Evolutionary conservation across 345 rosid genomes (phyloP), one percentile per base, ranked within the genome.

Genomic region (Eucalyptus regnans): DNA sequence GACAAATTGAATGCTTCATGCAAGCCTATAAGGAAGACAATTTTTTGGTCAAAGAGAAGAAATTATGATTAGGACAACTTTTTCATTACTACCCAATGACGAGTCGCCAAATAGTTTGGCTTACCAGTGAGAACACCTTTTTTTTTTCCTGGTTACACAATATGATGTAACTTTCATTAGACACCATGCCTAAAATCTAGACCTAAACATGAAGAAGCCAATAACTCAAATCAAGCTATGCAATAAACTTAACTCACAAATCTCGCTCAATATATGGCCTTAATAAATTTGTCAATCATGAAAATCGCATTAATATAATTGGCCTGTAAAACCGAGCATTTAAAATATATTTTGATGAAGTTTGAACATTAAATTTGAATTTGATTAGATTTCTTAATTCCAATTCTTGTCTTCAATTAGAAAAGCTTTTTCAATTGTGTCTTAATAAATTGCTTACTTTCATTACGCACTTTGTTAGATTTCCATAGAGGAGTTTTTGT

Each of bases 201-300:
- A 17, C 44, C 12, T 33, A 9, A 71, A 71, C 4, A 31, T 9
- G 0, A 52, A 52, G 80, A 68, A 71, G 44, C 25, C 17, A 52
- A 52, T 52, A 52, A 52, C 23, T 52, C 2, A 52, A 18, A 52
- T 52, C 58, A 52, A 52, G 58, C 58, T 52, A 52, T 18, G 20
- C 44, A 33, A 17, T 22, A 33, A 52, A 52, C 58, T 37, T 9
- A 68, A 37, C 27, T 71, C 37, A 18, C 46, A 37, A 71, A 33
- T 23, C 12, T 71, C 2, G 0, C 81, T 3, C 4, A 2, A 18
- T 18, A 71, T 18, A 37, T 5, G 27, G 1, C 14, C 44, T 9
- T 33, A 5, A 18, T 7, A 71, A 71, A 18, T 37, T 37, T 0
- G 27, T 71, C 44, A 52, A 52, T 52, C 20, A 18, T 0, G 23